Conservation (phyloP, 164 flowering plant species). For the Vitis riparia region DNA sequence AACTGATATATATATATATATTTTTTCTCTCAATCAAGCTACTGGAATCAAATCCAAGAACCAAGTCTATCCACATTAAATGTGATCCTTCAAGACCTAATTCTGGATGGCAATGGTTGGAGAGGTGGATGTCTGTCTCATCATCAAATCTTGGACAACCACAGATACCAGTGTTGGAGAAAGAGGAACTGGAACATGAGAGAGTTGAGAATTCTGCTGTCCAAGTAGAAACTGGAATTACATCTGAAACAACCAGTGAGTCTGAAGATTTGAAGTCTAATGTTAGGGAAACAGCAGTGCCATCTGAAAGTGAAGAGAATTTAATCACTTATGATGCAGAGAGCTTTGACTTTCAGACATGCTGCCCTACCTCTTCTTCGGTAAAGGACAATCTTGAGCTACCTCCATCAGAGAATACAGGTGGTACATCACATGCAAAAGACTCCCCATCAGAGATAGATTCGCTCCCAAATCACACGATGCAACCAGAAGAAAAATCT, state of each 20-base stretch:
- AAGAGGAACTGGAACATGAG: constrained; percentile 25
- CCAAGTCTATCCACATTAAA: constrained; percentile 56
- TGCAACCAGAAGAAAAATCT: constrained; percentile 22
- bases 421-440: constrained; percentile 14
- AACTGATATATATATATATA: constrained; percentile 4
- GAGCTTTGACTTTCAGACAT: constrained; percentile 32
- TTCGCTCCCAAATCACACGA: constrained; percentile 17
- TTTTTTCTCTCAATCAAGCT: constrained; percentile 40
- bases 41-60: constrained; percentile 64
- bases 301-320: constrained; percentile 43
- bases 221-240: constrained; percentile 20
- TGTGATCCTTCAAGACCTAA: constrained; percentile 65
- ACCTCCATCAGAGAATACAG: constrained; percentile 24
- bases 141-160: constrained; percentile 30
- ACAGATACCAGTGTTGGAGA: constrained; percentile 19
- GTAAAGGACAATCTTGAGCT: constrained; percentile 25
- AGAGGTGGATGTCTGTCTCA: constrained; percentile 88
- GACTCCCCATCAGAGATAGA: constrained; percentile 18
- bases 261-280: constrained; percentile 22
- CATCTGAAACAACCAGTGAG: constrained; percentile 30
- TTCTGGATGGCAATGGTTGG: constrained; percentile 92
- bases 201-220: constrained; percentile 12
- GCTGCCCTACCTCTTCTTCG: constrained; percentile 22
- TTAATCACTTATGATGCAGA: constrained; percentile 38
- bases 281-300: constrained; percentile 14